Percentiles rank a stretch among this genome's conserved stretches.
These are phyloP conservation scores for Xylariaceae sp. DNA, from an alignment of 2,329 filamentous ascomycete genomes.

Conservation along the genomic window DNA sequence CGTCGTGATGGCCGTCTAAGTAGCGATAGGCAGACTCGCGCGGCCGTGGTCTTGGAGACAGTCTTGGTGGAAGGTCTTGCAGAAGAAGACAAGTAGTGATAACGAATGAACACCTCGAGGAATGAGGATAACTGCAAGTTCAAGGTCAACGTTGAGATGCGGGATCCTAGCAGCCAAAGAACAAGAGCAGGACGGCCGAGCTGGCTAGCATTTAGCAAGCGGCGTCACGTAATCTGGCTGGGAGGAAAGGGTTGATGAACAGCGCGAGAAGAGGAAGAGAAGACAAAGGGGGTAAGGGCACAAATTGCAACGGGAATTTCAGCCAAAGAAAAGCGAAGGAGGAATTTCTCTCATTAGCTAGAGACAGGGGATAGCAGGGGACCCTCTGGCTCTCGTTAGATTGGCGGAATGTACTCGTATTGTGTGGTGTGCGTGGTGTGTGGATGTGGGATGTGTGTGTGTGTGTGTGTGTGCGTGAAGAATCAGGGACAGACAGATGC, in stretches of 20 bases:
- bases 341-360: conserved; percentile 19
- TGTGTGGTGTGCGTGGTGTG: not conserved
- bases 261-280: conserved; percentile 7
- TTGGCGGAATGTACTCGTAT: conserved; percentile 16
- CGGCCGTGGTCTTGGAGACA: too few species aligned
- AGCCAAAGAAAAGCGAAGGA: conserved; percentile 17
- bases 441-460: too few species aligned
- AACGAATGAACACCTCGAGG: conserved; percentile 22
- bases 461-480: not conserved
- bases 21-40: not conserved
- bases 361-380: conserved; percentile 19
- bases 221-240: conserved; percentile 12
- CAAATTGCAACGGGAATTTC: conserved; percentile 13
- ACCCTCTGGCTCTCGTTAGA: conserved; percentile 10
- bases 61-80: not conserved
- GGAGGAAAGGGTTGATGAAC: conserved; percentile 11
- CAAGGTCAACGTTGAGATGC: not conserved
- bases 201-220: conserved; percentile 13
- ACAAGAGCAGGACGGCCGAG: conserved; percentile 13
- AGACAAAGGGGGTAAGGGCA: conserved; percentile 14
- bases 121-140: conserved; percentile 11
- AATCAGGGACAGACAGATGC: conserved; percentile 2
- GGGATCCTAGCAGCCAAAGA: conserved; percentile 15
- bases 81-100: conserved; percentile 4
- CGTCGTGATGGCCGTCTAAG: conserved; percentile 1